Base-by-base conservation (phyloP, 306 rosid species). In the Cucurbita ficifolia region DNA sequence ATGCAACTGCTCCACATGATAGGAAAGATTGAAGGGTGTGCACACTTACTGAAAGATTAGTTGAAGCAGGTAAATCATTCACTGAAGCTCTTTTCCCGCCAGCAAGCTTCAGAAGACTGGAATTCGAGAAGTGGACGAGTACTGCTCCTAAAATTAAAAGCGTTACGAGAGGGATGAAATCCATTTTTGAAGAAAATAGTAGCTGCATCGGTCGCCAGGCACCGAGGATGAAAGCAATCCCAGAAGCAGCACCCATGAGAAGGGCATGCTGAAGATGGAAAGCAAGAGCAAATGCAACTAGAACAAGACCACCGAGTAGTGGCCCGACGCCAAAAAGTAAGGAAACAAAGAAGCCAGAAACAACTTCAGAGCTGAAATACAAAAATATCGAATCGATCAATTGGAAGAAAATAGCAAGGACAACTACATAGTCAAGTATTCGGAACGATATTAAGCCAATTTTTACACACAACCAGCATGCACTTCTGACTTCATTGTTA, bases 261-360 rank as follows among this genome's bases (percentile, higher is more conserved):
- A 95, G 87, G 77, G 97, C 97, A 69, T 91, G 96, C 83, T 87
- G 92, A 70, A 91, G 90, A 52, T 22, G 96, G 75, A 95, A 91
- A 72, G 92, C 89, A 76, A 84, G 89, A 43, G 97, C 92, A 81
- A 86, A 87, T 72, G 88, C 81, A 71, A 95, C 96, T 61, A 95
- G 86, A 69, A 81, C 75, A 73, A 83, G 45, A 75, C 99, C 99
- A 1, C 99, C 99, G 11, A 91, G 96, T 70, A 89, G 83, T 5
- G 97, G 99, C 62, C 99, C 99, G 43, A 95, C 91, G 53, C 99
- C 99, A 75, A 95, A 95, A 65, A 95, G 96, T 75, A 95, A 76
- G 18, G 99, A 95, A 57, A 95, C 97, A 72, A 95, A 91, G 87
- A 95, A 91, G 82, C 99, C 96, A 51, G 99, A 95, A 19, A 96